Evolutionary conservation across 371 early-diverging fungal genomes (phyloP).

Genomic region (Haplosporangium sp.): DNA sequence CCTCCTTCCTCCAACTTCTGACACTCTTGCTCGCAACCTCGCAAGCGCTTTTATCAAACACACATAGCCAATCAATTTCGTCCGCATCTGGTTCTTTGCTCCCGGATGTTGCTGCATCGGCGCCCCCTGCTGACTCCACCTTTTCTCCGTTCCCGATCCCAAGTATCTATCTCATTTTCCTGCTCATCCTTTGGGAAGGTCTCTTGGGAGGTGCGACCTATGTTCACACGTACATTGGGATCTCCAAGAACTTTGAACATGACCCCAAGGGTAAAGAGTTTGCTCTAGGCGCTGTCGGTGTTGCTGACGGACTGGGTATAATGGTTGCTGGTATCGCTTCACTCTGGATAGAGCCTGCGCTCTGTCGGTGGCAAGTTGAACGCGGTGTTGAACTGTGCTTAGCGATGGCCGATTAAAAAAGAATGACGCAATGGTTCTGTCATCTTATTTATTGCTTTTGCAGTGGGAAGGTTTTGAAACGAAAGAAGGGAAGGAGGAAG

Average conservation of each 20-base stretch:
- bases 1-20: slow-evolving; percentile 46
- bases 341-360: slow-evolving; percentile 57
- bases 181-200: slow-evolving; percentile 59
- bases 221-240: slow-evolving; percentile 59
- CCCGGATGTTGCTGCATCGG: too few species aligned
- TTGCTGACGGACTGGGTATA: slow-evolving; percentile 59
- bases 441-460: not conserved
- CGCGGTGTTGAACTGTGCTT: slow-evolving; percentile 38
- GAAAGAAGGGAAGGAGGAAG: too few species aligned
- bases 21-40: slow-evolving; percentile 44
- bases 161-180: slow-evolving; percentile 50
- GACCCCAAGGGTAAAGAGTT: slow-evolving; percentile 57
- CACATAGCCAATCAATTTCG: slow-evolving; percentile 2
- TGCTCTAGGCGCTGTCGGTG: slow-evolving; percentile 57
- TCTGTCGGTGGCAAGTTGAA: slow-evolving; percentile 54
- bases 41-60: slow-evolving; percentile 39
- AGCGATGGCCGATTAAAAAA: slow-evolving; percentile 34
- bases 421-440: not conserved
- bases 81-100: too few species aligned
- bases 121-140: too few species aligned
- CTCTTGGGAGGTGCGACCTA: slow-evolving; percentile 62
- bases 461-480: too few species aligned
- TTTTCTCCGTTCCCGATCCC: slow-evolving; percentile 24
- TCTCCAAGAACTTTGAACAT: slow-evolving; percentile 28
- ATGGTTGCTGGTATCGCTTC: slow-evolving; percentile 56